A percentile compares a stretch with the other conserved stretches of the same genome.
Conservation (phyloP, 768 basidiomycete genomes). For the Mrakia blollopis region DNA sequence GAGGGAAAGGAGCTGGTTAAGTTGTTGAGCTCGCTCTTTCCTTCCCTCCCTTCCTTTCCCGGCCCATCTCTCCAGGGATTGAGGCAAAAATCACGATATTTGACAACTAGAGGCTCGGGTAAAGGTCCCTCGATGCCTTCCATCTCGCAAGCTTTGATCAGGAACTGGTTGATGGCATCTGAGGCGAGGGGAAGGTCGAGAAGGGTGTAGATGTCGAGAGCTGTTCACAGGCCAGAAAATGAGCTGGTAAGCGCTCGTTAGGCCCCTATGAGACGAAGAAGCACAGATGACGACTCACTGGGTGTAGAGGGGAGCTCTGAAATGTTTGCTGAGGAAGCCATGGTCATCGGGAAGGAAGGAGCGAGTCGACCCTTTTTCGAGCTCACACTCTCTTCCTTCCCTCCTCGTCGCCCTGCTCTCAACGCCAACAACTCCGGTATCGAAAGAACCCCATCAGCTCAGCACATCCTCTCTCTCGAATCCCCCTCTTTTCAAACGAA, state of each 20-base stretch:
- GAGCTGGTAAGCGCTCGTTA: too few species aligned
- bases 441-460: too few species aligned
- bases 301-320: background rate
- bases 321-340: background rate
- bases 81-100: background rate
- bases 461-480: too few species aligned
- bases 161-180: background rate
- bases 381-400: background rate
- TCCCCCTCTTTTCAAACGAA: too few species aligned
- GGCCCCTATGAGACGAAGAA: too few species aligned
- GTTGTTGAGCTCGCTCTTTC: background rate
- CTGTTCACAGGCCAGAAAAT: background rate
- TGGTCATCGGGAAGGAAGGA: background rate
- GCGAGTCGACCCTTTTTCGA: background rate
- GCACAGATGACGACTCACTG: background rate
- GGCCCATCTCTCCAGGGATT: background rate
- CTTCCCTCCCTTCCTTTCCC: background rate
- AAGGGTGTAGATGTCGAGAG: background rate
- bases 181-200: background rate
- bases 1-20: background rate
- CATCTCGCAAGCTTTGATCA: background rate
- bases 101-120: background rate
- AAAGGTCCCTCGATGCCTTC: background rate
- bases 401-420: too few species aligned
- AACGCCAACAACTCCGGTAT: too few species aligned